These are phyloP conservation scores for Brachypodium distachyon DNA, from an alignment of 202 grass and related monocot species.

Conservation along the genomic window DNA sequence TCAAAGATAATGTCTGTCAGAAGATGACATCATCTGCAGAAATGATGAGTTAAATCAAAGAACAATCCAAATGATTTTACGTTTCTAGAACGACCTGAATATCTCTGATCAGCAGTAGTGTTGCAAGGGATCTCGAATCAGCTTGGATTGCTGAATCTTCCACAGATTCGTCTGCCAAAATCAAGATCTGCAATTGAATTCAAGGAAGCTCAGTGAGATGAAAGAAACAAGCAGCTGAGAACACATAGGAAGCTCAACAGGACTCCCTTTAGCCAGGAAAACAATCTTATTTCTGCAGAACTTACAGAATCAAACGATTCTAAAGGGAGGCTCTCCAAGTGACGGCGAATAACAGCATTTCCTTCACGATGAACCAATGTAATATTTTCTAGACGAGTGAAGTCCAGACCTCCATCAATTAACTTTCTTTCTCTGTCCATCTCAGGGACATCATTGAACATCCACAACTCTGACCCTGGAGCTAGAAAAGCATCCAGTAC, in stretches of 20 bases:
- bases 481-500: constrained; percentile 82
- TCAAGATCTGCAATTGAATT: constrained; percentile 47
- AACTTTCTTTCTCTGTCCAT: constrained; percentile 52
- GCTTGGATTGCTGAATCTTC: constrained; percentile 78
- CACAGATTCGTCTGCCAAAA: constrained; percentile 68
- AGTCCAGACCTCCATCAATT: constrained; percentile 55
- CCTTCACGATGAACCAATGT: constrained; percentile 56
- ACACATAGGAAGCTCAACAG: background rate
- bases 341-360: constrained; percentile 64
- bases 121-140: constrained; percentile 77
- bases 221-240: constrained; percentile 3
- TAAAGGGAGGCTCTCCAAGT: constrained; percentile 64
- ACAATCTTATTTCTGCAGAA: constrained; percentile 5
- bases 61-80: background rate
- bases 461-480: constrained; percentile 60
- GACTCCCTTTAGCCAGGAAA: background rate
- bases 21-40: background rate
- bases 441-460: constrained; percentile 77
- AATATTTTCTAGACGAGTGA: constrained; percentile 62
- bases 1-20: background rate
- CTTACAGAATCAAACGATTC: constrained; percentile 78
- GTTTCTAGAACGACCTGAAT: constrained; percentile 56
- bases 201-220: constrained; percentile 1
- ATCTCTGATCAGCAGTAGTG: constrained; percentile 59
- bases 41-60: background rate